Base-by-base conservation (phyloP, 805 yeast genomes). In the Danielozyma ontarioensis region DNA sequence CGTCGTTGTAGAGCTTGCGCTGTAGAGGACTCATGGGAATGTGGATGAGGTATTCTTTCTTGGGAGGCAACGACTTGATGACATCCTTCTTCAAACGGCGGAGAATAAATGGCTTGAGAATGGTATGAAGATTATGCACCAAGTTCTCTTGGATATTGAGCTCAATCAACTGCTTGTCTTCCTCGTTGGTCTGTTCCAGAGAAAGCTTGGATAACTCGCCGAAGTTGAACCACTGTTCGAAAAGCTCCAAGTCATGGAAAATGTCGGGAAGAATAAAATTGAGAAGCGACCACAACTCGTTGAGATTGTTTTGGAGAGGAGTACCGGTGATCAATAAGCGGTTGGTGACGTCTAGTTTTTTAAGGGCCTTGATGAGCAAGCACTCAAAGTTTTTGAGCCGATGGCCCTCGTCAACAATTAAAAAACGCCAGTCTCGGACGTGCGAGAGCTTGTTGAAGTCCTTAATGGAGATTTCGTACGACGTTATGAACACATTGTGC, bases 321-420 rank as follows among this genome's bases (percentile, higher is more conserved):
- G 98, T 90, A n/a, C 98, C 98, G 0, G 98, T 90, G 11, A 90
- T 62, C 17, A 90, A 62, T 29, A 90, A 63, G 40, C 96, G 65
- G 51, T 90, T 90, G 1, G 76, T 67, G 1, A 83, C 79, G 12
- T 72, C 64, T 25, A 86, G 68, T 41, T 70, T 71, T 48, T 86
- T 89, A 44, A 90, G 68, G 39, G 79, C 79, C 34, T 71, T 71
- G 32, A 90, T 80, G 39, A 90, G 65, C 44, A 78, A 64, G 56
- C 95, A 85, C 46, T 89, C 78, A 42, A 80, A 72, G 53, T 90
- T 90, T 51, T 90, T 93, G 45, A 90, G 65, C 25, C 98, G 67
- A 57, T 90, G 98, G 5, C 97, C 98, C 58, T 90, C 98, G 57
- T 90, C 98, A 13, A 90, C 95, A 32, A 89, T 83, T 33, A 90